These are phyloP conservation scores for Forsythia viridissima DNA, from an alignment of 257 asterid genomes.

Conservation along the genomic window DNA sequence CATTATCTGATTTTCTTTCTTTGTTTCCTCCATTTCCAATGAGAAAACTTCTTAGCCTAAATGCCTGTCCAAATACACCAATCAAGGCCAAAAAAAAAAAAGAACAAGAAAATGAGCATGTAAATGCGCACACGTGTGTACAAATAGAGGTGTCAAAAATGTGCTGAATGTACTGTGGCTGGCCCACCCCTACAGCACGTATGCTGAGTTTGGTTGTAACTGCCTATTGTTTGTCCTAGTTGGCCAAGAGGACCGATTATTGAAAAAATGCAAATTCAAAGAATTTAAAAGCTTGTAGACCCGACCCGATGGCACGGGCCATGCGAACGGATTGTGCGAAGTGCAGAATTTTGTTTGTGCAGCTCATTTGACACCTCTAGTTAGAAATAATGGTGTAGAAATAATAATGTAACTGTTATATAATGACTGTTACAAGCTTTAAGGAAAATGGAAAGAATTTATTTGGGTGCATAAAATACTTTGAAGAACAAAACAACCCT, in stretches of 20 bases:
- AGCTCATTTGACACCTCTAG: no score
- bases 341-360: no score
- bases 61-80: conserved; percentile 25
- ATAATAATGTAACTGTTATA: not conserved
- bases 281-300: no score
- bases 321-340: no score
- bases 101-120: not conserved
- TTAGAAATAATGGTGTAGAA: no score
- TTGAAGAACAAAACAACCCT: not conserved
- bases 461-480: not conserved
- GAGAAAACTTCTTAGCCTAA: conserved; percentile 35
- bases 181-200: no score
- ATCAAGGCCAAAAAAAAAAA: not conserved
- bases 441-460: not conserved
- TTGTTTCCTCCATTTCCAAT: conserved; percentile 26
- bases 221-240: no score
- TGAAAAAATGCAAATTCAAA: no score
- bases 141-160: not conserved
- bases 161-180: no score
- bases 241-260: no score
- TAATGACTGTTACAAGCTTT: not conserved
- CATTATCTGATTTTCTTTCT: conserved; percentile 23
- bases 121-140: not conserved
- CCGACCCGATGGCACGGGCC: no score
- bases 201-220: no score